These are phyloP conservation scores for Xylariomycetidae sp. DNA, from an alignment of 2,329 filamentous ascomycete species.

Conservation along the genomic window DNA sequence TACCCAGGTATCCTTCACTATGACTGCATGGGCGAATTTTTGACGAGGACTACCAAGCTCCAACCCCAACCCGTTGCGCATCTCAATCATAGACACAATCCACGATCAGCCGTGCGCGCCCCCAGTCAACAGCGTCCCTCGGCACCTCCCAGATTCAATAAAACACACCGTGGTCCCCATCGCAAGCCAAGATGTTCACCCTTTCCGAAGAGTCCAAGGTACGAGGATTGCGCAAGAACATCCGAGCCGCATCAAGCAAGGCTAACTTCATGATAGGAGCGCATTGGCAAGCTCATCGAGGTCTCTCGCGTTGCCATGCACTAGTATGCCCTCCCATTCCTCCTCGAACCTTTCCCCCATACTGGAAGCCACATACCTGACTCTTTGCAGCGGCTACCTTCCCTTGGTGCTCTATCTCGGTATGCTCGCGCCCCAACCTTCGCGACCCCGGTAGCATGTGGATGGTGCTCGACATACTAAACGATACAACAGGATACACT, in stretches of 20 bases:
- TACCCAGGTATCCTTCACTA: neutral
- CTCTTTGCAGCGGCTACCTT: slow-evolving; percentile 71
- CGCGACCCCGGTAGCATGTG: too few relatives aligned
- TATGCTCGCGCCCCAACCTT: slow-evolving; percentile 34
- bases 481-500: slow-evolving; percentile 64
- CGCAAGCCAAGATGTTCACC: slow-evolving; percentile 52
- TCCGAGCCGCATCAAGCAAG: neutral
- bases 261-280: slow-evolving; percentile 60
- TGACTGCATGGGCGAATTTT: neutral
- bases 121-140: too few relatives aligned
- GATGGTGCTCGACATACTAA: neutral
- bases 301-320: slow-evolving; percentile 89
- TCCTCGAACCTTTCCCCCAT: neutral
- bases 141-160: too few relatives aligned
- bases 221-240: slow-evolving; percentile 12
- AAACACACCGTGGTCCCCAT: too few relatives aligned
- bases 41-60: neutral
- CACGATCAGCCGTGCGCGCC: too few relatives aligned
- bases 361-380: slow-evolving; percentile 27
- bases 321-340: slow-evolving; percentile 59
- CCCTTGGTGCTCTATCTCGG: slow-evolving; percentile 95
- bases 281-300: slow-evolving; percentile 95
- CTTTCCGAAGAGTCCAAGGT: slow-evolving; percentile 99
- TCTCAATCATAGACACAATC: too few relatives aligned
- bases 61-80: too few relatives aligned